Evolutionary conservation across 306 rosid species (phyloP).

Genomic region (Casuarina equisetifolia): DNA sequence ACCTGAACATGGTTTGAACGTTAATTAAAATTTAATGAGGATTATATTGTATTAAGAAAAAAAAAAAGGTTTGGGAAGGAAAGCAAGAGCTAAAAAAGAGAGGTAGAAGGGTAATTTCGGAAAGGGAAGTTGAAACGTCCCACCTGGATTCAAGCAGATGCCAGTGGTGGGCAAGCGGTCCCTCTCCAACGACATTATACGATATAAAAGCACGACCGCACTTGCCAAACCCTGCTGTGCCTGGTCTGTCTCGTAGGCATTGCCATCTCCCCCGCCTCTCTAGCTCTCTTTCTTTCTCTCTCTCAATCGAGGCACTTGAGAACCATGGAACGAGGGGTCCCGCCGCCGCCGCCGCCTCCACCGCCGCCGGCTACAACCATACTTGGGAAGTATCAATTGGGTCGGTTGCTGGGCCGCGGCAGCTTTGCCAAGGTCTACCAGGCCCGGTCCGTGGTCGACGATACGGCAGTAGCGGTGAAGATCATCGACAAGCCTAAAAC

Average conservation of each 20-base stretch:
- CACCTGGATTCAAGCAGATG: not conserved
- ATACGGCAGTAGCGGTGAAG: slow-evolving; percentile 65
- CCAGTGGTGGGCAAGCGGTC: not conserved
- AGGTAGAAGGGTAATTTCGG: slow-evolving; percentile 11
- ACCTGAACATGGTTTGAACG: not conserved
- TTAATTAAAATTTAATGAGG: no score
- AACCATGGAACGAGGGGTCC: slow-evolving; percentile 50
- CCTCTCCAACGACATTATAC: not conserved
- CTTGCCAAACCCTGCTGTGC: no score
- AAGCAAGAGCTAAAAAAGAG: not conserved
- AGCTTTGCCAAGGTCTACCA: slow-evolving; percentile 87
- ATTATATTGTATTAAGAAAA: not conserved
- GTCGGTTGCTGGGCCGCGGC: slow-evolving; percentile 72
- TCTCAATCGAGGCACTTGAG: not conserved
- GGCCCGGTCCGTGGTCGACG: slow-evolving; percentile 55
- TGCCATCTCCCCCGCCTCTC: not conserved
- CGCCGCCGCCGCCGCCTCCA: slow-evolving; percentile 22
- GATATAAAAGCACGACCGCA: slow-evolving; percentile 9
- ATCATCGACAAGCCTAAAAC: slow-evolving; percentile 71
- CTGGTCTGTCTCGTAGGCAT: no score
- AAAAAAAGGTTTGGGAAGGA: not conserved
- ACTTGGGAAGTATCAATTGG: slow-evolving; percentile 67
- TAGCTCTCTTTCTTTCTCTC: not conserved
- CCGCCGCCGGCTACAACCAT: slow-evolving; percentile 28
- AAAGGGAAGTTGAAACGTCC: not conserved